Evolutionary conservation across 495 filamentous ascomycete genomes (phyloP), one percentile per base, ranked within the genome.

Genomic region (Rostrohypoxylon terebratum): DNA sequence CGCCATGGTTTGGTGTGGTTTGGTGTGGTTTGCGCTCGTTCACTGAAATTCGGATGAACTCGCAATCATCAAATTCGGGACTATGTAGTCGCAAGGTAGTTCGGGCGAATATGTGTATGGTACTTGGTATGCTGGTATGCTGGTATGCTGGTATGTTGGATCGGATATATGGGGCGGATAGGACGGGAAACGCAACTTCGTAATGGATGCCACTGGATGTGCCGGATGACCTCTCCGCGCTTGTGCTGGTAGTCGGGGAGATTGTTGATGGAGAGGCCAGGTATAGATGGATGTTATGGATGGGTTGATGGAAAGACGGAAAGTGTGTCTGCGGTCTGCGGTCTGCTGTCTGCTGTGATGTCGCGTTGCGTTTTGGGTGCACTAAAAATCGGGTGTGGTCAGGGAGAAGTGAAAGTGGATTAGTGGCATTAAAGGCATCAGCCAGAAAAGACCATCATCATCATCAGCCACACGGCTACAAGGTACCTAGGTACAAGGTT

Each of bases 1-100:
- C 40, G 96, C 93, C 96, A 99, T 99, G 73, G 63, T 62, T 21
- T 62, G 69, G 45, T 34, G 16, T 99, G 73, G 63, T 62, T 21
- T 62, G 69, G 45, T 34, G 16, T 66, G 6, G 48, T 18, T 40
- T 57, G 34, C 55, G n/a, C 54, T 66, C 57, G 54, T 5, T 45
- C 42, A 13, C 20, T n/a, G 25, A 51, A 61, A 0, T 44, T 60
- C 18, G 16, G 53, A 50, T 38, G 23, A 47, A 48, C 44, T 73
- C 45, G 64, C 23, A 61, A 61, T 31, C 62, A 7, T 61, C 55
- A 48, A 57, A 42, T 59, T 25, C 20, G 18, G 48, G 6, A 9
- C 38, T 18, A 44, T 59, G 59, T 53, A 60, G 68, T 62, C 60
- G 55, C 48, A 66, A 59, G 47, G 57, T 33, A 42, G 62, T 66